Percentiles rank a stretch among this genome's conserved stretches.
These are phyloP conservation scores for Epichloe gansuensis DNA, from an alignment of 2,329 filamentous ascomycete species.

Conservation along the genomic window DNA sequence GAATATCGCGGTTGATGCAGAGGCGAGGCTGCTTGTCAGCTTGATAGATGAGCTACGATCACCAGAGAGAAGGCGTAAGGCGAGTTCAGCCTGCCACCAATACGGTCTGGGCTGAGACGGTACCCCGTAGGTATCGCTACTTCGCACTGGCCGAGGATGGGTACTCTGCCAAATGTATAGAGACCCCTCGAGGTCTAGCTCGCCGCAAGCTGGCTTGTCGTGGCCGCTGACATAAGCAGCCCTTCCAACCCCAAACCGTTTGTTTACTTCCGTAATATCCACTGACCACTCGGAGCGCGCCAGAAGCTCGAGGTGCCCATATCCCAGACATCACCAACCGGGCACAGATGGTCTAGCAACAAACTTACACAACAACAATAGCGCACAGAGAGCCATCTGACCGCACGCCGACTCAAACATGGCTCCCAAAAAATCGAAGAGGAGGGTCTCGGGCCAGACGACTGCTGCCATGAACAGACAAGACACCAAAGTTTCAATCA, in stretches of 20 bases:
- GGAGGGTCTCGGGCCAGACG: constrained; percentile 16
- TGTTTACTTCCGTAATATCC: constrained; percentile 25
- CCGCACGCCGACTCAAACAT: constrained; percentile 22
- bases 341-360: not conserved
- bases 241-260: constrained; percentile 10
- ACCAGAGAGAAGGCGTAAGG: constrained; percentile 23
- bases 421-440: constrained; percentile 32
- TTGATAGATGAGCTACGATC: constrained; percentile 2
- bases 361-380: not conserved
- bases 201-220: not conserved
- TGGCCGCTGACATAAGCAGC: constrained; percentile 7
- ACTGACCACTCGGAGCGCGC: constrained; percentile 11
- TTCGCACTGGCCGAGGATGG: not conserved
- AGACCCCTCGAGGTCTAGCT: not conserved
- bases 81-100: constrained; percentile 29
- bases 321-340: not conserved
- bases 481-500: constrained; percentile 13
- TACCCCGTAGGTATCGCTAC: constrained; percentile 10
- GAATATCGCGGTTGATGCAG: not conserved
- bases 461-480: constrained; percentile 5
- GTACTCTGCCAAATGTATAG: constrained; percentile 7
- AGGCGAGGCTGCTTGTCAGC: constrained; percentile 4
- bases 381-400: not conserved
- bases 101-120: not conserved
- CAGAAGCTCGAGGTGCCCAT: not conserved